These are phyloP conservation scores for Hypsizygus ulmarius DNA, from an alignment of 1,284 basidiomycete species.

Conservation along the genomic window DNA sequence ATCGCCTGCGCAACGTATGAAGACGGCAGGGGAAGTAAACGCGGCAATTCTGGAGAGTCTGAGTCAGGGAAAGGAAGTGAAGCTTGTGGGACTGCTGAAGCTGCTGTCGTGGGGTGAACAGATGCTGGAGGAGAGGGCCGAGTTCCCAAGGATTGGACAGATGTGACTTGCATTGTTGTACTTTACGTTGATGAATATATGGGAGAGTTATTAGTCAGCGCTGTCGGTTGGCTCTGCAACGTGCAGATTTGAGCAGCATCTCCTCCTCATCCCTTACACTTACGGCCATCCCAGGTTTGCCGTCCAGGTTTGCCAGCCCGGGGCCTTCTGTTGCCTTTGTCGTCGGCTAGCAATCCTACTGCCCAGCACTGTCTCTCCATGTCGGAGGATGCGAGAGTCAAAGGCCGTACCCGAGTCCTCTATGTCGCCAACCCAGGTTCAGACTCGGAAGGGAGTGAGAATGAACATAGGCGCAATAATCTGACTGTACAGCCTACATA, in stretches of 20 bases:
- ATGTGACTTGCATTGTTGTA: neutral
- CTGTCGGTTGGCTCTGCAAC: neutral
- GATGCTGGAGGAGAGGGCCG: constrained; percentile 70
- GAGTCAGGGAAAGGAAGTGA: constrained; percentile 90
- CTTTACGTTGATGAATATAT: constrained; percentile 5
- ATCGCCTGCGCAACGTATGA: constrained; percentile 83
- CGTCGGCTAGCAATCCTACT: constrained; percentile 3
- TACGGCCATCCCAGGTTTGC: constrained; percentile 5
- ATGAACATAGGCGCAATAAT: constrained; percentile 18
- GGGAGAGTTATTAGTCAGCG: constrained; percentile 16
- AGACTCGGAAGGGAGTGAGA: constrained; percentile 44
- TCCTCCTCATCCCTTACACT: constrained; percentile 11
- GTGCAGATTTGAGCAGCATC: neutral
- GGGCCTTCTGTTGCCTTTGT: constrained; percentile 3
- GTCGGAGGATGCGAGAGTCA: constrained; percentile 36
- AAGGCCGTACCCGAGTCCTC: constrained; percentile 37
- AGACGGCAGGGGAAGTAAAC: constrained; percentile 93
- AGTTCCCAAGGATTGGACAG: constrained; percentile 63
- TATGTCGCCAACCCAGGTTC: constrained; percentile 62
- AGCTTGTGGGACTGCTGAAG: constrained; percentile 82
- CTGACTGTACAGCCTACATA: constrained; percentile 11
- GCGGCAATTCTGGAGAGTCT: constrained; percentile 91
- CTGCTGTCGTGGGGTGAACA: constrained; percentile 88
- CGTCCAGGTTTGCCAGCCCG: constrained; percentile 1
- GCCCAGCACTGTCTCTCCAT: constrained; percentile 24